These are phyloP conservation scores for Botrytis pseudocinerea DNA, from an alignment of 2,329 filamentous ascomycete genomes.

Conservation along the genomic window DNA sequence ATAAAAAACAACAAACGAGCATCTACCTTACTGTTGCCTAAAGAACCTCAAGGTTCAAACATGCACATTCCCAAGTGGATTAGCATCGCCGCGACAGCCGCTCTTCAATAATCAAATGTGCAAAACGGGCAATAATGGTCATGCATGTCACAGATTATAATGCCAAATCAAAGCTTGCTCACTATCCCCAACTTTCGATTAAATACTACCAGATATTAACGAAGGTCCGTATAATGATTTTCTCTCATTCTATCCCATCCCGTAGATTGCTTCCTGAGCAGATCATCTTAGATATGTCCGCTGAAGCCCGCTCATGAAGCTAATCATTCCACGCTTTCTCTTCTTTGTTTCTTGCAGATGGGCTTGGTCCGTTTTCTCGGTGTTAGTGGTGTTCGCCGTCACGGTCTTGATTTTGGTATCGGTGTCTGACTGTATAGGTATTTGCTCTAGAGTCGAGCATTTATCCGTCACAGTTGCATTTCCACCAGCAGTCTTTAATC, in stretches of 20 bases:
- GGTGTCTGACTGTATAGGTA: not conserved
- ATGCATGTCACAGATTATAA: not conserved
- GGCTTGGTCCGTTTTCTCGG: not conserved
- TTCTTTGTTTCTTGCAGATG: not conserved
- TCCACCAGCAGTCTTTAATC: accelerated
- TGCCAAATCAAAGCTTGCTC: not conserved
- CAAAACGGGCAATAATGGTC: not conserved
- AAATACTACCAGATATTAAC: not conserved
- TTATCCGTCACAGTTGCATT: not conserved
- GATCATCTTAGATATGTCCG: not conserved
- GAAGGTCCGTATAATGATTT: not conserved
- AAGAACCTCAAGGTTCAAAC: not conserved
- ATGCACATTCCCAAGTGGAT: not conserved
- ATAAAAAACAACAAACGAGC: not conserved
- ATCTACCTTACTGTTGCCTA: not conserved
- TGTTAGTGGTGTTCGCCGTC: accelerated
- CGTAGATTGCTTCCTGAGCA: not conserved
- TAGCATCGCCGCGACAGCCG: not conserved
- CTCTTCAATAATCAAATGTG: not conserved
- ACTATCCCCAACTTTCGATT: not conserved
- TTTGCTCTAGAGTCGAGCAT: not conserved
- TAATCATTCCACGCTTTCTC: not conserved
- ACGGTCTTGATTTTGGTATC: not conserved
- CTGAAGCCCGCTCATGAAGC: not conserved
- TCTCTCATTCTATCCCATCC: not conserved